phyloP scores from a whole-genome alignment of 352 stramenopile species.

The Pythium dissotocum region DNA sequence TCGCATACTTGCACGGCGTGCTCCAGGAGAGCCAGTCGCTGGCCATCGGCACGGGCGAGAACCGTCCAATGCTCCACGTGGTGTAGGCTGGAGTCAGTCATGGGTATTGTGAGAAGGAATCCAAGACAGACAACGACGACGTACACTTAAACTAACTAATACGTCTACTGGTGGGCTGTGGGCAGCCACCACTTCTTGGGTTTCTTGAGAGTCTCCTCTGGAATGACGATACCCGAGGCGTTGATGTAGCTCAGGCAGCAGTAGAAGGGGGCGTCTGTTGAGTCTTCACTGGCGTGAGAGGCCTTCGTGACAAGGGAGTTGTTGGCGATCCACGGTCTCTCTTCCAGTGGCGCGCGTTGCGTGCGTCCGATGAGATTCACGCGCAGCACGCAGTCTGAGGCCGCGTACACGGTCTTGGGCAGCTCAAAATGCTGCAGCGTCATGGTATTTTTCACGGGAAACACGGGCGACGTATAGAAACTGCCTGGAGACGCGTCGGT shows the following conservation, averaged over 20 bases:
- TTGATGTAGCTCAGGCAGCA: conserved; percentile 79
- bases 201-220: conserved; percentile 17
- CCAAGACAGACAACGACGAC: neutral
- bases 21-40: conserved; percentile 39
- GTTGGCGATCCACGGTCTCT: conserved; percentile 25
- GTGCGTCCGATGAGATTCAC: conserved; percentile 23
- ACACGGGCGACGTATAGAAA: conserved; percentile 24
- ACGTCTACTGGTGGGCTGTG: neutral
- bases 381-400: conserved; percentile 7
- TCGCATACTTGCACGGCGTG: conserved; percentile 47
- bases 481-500: neutral
- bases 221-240: conserved; percentile 24
- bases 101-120: neutral
- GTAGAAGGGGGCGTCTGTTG: conserved; percentile 42
- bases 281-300: neutral
- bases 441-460: conserved; percentile 25
- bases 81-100: conserved; percentile 7
- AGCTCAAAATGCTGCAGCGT: conserved; percentile 24
- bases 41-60: conserved; percentile 35
- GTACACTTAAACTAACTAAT: neutral
- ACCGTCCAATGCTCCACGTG: conserved; percentile 51
- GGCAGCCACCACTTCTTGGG: conserved; percentile 19
- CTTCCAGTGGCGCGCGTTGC: conserved; percentile 16
- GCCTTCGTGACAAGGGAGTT: neutral
- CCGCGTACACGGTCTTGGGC: conserved; percentile 21